Base-by-base conservation (phyloP, 768 basidiomycete genomes). In the Mycena galericulata region DNA sequence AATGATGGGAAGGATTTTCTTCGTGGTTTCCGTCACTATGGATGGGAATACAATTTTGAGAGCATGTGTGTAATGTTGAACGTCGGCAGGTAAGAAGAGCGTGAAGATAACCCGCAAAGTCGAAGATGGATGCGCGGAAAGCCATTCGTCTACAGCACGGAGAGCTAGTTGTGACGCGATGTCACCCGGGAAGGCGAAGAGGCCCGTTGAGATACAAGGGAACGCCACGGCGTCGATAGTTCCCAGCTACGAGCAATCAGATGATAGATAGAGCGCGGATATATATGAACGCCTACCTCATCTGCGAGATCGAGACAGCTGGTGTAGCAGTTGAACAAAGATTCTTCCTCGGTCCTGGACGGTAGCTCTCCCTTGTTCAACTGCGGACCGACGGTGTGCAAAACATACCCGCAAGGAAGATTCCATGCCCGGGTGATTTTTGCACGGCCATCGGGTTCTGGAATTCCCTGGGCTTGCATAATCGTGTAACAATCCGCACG, bases 171-270 rank as follows among this genome's bases (percentile, higher is more conserved):
- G 61, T 2, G 61, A 22, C 11, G 50, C 50, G 20, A 43, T 27
- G 50, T 62, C 61, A 6, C 61, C 61, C n/a, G 61, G 60, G 18
- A 62, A 62, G 20, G 60, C 47, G 40, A 62, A 62, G 5, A 62
- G 47, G 4, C 60, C 60, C 4, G 61, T 62, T 29, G 61, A 62
- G 38, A 62, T 62, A 27, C 61, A 62, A 38, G 50, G 61, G 38
- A 62, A 62, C n/a, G 61, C 50, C 27, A 62, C 50, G 27, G 38
- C 61, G 29, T 62, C 61, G 40, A 62, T 45, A 15, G 46, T 61
- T 12, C 40, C 61, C 22, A 62, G 8, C 59, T 60, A n/a, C 11
- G n/a, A 7, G 15, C 26, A 5, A 22, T 27, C 26, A 27, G 34
- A 38, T 29, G 14, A 34, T 15, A 49, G 22, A 22, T 15, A 15